Evolutionary conservation across 176 grass and related monocot genomes (phyloP), one percentile per base, ranked within the genome.

Genomic region (Calamus simplicifolius): DNA sequence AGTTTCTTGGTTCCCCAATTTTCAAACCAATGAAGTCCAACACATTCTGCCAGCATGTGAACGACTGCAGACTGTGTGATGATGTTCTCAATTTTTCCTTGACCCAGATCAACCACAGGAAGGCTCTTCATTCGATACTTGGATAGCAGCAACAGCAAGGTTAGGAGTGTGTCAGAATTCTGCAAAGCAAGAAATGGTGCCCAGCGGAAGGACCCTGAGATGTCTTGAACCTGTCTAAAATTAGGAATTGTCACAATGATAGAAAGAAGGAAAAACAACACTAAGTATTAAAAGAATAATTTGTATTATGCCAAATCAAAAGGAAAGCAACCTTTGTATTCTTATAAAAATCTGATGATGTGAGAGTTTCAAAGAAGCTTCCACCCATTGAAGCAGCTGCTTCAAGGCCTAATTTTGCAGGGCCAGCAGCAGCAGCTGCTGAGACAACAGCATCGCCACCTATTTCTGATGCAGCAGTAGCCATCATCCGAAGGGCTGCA

Each of bases 71-170:
- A 92, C 59, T 98, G 94, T 25, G 94, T 98, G 54, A 93, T 73
- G 54, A 98, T 83, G 78, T 98, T 98, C 73, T 85, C 94, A 49
- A 98, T 89, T 62, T 83, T 83, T 66, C 89, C 85, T 72, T 83
- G 75, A n/a, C 76, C 81, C 8, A 93, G 73, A 73, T 93, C 79
- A 64, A 98, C 88, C 0, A 98, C 88, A 49, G 88, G 94, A 16
- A 98, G 88, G 57, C 88, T 98, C 67, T 98, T 98, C 85, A 98
- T 85, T 75, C 88, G 81, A 67, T 98, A 98, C 57, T 98, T 93
- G 17, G 94, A 98, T 57, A 98, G 74, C 52, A 98, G 76, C 43
- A 98, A 66, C 60, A 98, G 56, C 94, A 98, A 93, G 15, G 94
- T 98, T 58, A 98, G 81, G 64, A 98, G 89, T 10, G 94, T 89